Evolutionary conservation across 129 eudicot genomes (phyloP).

Genomic region (Deinandra increscens): DNA sequence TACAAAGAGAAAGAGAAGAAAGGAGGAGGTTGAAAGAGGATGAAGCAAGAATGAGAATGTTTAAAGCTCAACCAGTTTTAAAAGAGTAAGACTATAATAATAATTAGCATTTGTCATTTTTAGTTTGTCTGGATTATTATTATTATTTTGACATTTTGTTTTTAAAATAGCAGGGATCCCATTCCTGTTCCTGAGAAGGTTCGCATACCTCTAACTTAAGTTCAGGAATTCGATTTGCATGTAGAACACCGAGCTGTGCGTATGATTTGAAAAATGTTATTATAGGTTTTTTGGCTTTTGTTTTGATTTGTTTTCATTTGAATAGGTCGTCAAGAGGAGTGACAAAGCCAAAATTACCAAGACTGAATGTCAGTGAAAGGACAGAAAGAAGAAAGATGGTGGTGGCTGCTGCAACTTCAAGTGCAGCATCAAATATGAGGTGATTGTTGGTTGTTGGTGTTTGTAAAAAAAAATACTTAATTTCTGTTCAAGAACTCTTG

Average conservation of each 20-base stretch:
- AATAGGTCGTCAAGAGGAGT: slow-evolving; percentile 60
- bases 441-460: not conserved
- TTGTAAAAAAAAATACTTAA: slow-evolving; percentile 11
- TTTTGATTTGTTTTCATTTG: not conserved
- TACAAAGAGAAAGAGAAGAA: slow-evolving; percentile 84
- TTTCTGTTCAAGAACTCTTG: slow-evolving; percentile 42
- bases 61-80: too few species aligned
- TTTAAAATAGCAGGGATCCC: too few species aligned
- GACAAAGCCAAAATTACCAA: slow-evolving; percentile 84
- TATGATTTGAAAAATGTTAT: not conserved
- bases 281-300: not conserved
- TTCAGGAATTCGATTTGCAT: slow-evolving; percentile 79
- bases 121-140: too few species aligned
- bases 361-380: slow-evolving; percentile 61
- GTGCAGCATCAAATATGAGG: too few species aligned
- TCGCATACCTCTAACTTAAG: slow-evolving; percentile 81
- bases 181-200: slow-evolving; percentile 76
- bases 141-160: too few species aligned
- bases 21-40: slow-evolving; percentile 60
- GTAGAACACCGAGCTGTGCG: slow-evolving; percentile 68
- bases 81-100: too few species aligned
- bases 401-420: slow-evolving; percentile 42
- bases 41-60: slow-evolving; percentile 75
- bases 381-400: slow-evolving; percentile 55
- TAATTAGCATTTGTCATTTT: too few species aligned